These are phyloP conservation scores for Oropetium thomaeum DNA, from an alignment of 176 grass and related monocot genomes.

Conservation along the genomic window DNA sequence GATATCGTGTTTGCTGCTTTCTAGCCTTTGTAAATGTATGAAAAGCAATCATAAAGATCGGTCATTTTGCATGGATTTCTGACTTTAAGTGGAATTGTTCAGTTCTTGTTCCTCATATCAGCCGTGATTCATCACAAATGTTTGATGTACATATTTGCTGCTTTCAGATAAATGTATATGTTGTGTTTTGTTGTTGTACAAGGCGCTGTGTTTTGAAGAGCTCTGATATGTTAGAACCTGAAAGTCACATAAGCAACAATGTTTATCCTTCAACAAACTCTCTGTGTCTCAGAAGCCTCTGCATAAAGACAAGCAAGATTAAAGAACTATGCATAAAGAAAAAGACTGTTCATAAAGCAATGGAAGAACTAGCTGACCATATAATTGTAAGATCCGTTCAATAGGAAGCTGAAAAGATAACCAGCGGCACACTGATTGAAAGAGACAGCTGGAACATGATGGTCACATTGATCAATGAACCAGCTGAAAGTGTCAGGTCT, in stretches of 20 bases:
- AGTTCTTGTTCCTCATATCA: too few relatives aligned
- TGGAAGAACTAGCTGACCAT: slow-evolving; percentile 40
- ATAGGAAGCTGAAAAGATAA: slow-evolving; percentile 35
- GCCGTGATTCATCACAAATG: too few relatives aligned
- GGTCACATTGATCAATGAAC: slow-evolving; percentile 28
- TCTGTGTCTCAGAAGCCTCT: slow-evolving; percentile 55
- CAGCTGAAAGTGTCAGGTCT: slow-evolving; percentile 21
- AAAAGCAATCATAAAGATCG: too few relatives aligned
- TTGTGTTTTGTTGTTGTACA: slow-evolving; percentile 88
- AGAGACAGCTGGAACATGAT: slow-evolving; percentile 35
- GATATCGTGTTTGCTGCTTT: too few relatives aligned
- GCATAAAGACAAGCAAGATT: slow-evolving; percentile 33
- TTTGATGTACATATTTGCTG: not conserved
- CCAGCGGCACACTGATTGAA: slow-evolving; percentile 20
- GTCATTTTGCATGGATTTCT: too few relatives aligned
- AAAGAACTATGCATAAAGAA: slow-evolving; percentile 40
- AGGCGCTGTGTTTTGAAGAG: slow-evolving; percentile 82
- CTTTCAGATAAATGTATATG: slow-evolving; percentile 82
- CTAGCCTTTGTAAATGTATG: too few relatives aligned
- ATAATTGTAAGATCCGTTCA: slow-evolving; percentile 47
- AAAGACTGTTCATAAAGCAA: slow-evolving; percentile 23
- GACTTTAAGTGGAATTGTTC: too few relatives aligned
- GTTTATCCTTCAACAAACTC: slow-evolving; percentile 63
- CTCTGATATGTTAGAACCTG: slow-evolving; percentile 62
- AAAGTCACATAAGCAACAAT: slow-evolving; percentile 53